These are phyloP conservation scores for Sapria himalayana DNA, from an alignment of 345 rosid species.

Conservation along the genomic window DNA sequence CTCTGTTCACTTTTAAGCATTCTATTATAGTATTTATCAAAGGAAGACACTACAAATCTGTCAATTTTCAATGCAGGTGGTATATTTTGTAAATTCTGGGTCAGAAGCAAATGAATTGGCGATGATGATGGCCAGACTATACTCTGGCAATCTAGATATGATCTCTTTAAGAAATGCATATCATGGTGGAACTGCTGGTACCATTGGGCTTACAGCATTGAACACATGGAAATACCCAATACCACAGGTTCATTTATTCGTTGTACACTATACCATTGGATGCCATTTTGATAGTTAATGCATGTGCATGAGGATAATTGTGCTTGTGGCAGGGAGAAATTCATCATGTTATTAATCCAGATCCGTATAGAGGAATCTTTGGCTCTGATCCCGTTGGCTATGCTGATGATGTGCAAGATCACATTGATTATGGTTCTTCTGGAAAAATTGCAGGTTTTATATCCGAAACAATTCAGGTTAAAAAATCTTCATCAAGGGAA, in stretches of 20 bases:
- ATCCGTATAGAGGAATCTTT: conserved; percentile 72
- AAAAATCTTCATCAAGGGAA: too few species aligned
- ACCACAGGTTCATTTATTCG: conserved; percentile 46
- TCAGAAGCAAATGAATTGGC: conserved; percentile 89
- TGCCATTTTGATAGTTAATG: too few species aligned
- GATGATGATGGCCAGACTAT: conserved; percentile 85
- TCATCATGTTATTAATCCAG: conserved; percentile 78
- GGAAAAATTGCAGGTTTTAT: conserved; percentile 89
- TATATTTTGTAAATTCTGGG: conserved; percentile 84
- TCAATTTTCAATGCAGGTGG: conserved; percentile 37
- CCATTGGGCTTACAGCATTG: conserved; percentile 74
- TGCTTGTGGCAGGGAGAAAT: conserved; percentile 56
- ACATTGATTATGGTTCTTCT: conserved; percentile 70
- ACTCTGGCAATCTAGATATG: conserved; percentile 65
- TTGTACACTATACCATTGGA: too few species aligned
- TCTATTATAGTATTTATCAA: too few species aligned
- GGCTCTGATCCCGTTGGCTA: conserved; percentile 62
- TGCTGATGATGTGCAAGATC: conserved; percentile 80
- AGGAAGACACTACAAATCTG: too few species aligned
- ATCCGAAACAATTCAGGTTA: conserved; percentile 85
- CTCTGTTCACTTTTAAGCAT: too few species aligned
- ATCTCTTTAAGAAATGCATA: conserved; percentile 83
- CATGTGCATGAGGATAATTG: too few species aligned
- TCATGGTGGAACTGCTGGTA: conserved; percentile 88
- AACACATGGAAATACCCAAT: conserved; percentile 89